Evolutionary conservation across 1,284 basidiomycete genomes (phyloP).

Genomic region (Ustilago loliicola): DNA sequence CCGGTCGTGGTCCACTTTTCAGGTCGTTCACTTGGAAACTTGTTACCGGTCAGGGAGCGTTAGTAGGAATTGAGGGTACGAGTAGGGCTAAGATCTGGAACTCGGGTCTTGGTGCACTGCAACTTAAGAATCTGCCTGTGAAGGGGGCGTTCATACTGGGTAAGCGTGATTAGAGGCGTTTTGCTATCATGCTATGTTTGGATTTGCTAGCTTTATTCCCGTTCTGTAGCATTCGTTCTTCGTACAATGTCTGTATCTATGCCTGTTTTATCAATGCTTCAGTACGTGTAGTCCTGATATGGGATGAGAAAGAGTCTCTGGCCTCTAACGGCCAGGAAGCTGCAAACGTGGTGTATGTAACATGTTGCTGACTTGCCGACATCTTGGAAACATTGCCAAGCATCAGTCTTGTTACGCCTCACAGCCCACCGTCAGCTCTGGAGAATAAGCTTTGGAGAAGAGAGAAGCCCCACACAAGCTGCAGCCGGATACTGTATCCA

Average conservation of each 20-base stretch:
- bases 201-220: background rate
- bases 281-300: background rate
- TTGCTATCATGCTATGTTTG: background rate
- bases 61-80: conserved; percentile 62
- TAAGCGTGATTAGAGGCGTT: conserved; percentile 35
- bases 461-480: conserved; percentile 9
- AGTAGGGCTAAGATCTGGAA: conserved; percentile 66
- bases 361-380: background rate
- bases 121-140: conserved; percentile 60
- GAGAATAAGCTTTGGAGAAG: background rate
- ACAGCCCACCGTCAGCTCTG: background rate
- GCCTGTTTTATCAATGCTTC: background rate
- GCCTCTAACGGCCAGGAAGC: background rate
- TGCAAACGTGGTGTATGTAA: background rate
- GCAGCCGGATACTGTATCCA: background rate
- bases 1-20: conserved; percentile 54
- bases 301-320: background rate
- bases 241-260: conserved; percentile 14
- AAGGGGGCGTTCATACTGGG: conserved; percentile 64
- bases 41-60: conserved; percentile 60
- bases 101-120: conserved; percentile 56
- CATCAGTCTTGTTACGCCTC: background rate
- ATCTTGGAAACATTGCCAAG: background rate
- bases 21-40: conserved; percentile 64
- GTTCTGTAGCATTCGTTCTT: background rate